Conservation (phyloP, 1,139 yeast species). For the Yamadazyma dushanensis region DNA sequence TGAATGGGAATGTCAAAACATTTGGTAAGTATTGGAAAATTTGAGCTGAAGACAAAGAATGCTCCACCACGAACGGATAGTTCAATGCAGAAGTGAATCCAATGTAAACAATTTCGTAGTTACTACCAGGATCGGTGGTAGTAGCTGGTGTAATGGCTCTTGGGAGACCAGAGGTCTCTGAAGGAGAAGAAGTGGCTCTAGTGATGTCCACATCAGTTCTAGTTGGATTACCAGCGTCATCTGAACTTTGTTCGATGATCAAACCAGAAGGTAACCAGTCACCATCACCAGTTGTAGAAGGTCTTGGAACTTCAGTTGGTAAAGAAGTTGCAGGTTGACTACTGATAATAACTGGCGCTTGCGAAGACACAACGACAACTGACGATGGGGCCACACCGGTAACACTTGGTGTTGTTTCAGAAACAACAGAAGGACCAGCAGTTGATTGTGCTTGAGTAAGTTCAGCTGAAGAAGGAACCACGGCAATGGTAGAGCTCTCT, state of each 20-base stretch:
- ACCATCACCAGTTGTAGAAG: conserved; percentile 23
- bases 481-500: background rate
- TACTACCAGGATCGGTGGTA: conserved; percentile 44
- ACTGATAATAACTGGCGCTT: background rate
- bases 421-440: background rate
- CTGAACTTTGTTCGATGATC: conserved; percentile 31
- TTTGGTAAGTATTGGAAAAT: conserved; percentile 69
- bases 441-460: background rate
- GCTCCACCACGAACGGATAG: conserved; percentile 68
- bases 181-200: conserved; percentile 30
- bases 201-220: conserved; percentile 33
- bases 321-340: conserved; percentile 5
- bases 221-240: conserved; percentile 15
- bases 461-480: conserved; percentile 6
- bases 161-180: conserved; percentile 58
- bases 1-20: conserved; percentile 55
- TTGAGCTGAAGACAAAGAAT: conserved; percentile 71
- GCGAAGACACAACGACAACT: background rate
- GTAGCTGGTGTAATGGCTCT: conserved; percentile 63
- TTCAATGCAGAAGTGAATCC: conserved; percentile 72
- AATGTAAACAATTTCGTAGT: conserved; percentile 58
- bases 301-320: conserved; percentile 9
- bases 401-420: background rate
- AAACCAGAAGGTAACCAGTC: conserved; percentile 55
- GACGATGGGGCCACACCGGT: conserved; percentile 4